These are phyloP conservation scores for Hypoxylon trugodes DNA, from an alignment of 495 filamentous ascomycete species.

Conservation along the genomic window DNA sequence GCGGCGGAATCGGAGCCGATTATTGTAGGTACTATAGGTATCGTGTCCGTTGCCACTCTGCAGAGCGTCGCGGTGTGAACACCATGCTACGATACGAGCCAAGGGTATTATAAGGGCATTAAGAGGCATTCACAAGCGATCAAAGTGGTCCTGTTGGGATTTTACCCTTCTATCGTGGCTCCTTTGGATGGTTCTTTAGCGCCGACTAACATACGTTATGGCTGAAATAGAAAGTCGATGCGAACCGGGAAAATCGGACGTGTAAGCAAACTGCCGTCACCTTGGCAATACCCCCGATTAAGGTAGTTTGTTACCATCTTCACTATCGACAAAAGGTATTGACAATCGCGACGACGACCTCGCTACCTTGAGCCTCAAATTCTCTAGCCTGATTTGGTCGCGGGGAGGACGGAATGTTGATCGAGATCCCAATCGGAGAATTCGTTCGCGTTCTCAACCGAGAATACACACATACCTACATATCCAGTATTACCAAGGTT, in stretches of 20 bases:
- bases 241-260: slow-evolving; percentile 8
- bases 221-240: not conserved
- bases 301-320: not conserved
- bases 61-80: slow-evolving; percentile 22
- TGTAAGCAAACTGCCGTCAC: not conserved
- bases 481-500: not conserved
- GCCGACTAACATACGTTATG: slow-evolving; percentile 1
- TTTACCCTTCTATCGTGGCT: not conserved
- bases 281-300: not conserved
- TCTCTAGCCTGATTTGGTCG: slow-evolving; percentile 1
- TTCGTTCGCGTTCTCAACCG: slow-evolving; percentile 19
- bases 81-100: slow-evolving; percentile 14
- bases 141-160: not conserved
- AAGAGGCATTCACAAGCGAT: slow-evolving; percentile 30
- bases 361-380: slow-evolving; percentile 27
- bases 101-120: no score
- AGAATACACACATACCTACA: slow-evolving; percentile 4
- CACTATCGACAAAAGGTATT: not conserved
- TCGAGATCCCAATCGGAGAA: slow-evolving; percentile 37
- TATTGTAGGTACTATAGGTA: slow-evolving; percentile 13
- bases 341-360: slow-evolving; percentile 1
- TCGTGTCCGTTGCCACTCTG: slow-evolving; percentile 2
- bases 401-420: slow-evolving; percentile 25
- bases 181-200: not conserved
- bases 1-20: slow-evolving; percentile 36